Base-by-base conservation (phyloP, 73 alveolate species). In the Paramecium primaurelia region DNA sequence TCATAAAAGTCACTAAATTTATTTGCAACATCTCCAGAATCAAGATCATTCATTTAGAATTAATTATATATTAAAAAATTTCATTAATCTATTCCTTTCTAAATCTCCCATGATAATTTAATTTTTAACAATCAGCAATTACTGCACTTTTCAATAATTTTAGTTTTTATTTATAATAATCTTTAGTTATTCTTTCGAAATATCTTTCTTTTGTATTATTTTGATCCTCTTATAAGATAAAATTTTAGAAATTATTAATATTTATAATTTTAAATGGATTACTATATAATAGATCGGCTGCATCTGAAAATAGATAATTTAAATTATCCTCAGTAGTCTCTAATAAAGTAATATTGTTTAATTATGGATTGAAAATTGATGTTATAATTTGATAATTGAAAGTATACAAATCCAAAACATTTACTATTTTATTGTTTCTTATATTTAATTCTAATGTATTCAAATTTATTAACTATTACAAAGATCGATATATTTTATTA, bases 1-100 rank as follows among this genome's bases (percentile, higher is more conserved):
- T 73, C 87, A 36, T 73, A 73, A 20, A 73, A 40, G 47, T 73
- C 87, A 40, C 87, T 73, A 73, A 73, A 73, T 73, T 73, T 73
- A 25, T 37, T 40, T n/a, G 60, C 58, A 73, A 34, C 59, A 40
- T 73, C 87, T 12, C 47, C 87, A 22, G 18, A 37, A 73, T 73
- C 87, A 37, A 73, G 87, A 73, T 73, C 87, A 16, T 73, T 34
- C 87, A 73, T 73, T 64, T 64, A 64, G 8, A 28, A 37, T 11
- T 30, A 73, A 73, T 73, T 37, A 20, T 73, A 54, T 54, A 54
- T 54, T 54, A 54, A 54, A 73, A 37, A 30, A 73, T 37, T 37
- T 73, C 30, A 36, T 64, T 64, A 6, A 28, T 28, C 28, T 16
- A 2, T 18, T 59, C 84, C 28, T 64, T 12, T 18, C 84, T 64